phyloP scores from a whole-genome alignment of 495 filamentous ascomycete genomes.

The Astrothelium macrocarpum region DNA sequence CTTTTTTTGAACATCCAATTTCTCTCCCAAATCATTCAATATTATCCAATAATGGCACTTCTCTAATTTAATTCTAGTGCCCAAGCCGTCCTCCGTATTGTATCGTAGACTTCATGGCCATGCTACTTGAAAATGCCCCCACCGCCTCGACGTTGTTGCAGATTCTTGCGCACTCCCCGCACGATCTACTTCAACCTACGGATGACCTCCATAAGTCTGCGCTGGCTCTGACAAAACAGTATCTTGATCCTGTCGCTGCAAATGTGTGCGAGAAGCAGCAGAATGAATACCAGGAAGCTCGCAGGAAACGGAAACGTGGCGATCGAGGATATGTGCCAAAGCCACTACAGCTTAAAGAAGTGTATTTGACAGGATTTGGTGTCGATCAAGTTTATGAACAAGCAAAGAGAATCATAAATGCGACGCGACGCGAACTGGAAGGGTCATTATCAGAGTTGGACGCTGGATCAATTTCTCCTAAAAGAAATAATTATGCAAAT shows the following conservation, averaged over 20 bases:
- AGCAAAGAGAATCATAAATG: constrained; percentile 65
- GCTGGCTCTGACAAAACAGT: constrained; percentile 60
- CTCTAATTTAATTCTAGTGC: too few relatives aligned
- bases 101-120: neutral
- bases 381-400: constrained; percentile 92
- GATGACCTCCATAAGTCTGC: constrained; percentile 52
- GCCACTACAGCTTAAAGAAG: constrained; percentile 55
- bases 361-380: constrained; percentile 82
- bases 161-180: constrained; percentile 38
- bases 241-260: constrained; percentile 63
- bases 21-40: too few relatives aligned
- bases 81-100: too few relatives aligned
- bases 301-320: constrained; percentile 41
- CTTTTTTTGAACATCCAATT: too few relatives aligned
- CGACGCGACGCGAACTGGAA: constrained; percentile 43
- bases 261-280: constrained; percentile 50
- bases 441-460: constrained; percentile 22
- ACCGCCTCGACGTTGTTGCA: constrained; percentile 29
- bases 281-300: constrained; percentile 25
- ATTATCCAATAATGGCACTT: too few relatives aligned
- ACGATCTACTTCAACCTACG: constrained; percentile 63
- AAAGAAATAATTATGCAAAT: neutral
- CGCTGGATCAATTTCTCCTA: neutral
- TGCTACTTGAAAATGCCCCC: neutral
- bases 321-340: constrained; percentile 34